Conservation (phyloP, 495 filamentous ascomycete species). For the Cercophora newfieldiana region DNA sequence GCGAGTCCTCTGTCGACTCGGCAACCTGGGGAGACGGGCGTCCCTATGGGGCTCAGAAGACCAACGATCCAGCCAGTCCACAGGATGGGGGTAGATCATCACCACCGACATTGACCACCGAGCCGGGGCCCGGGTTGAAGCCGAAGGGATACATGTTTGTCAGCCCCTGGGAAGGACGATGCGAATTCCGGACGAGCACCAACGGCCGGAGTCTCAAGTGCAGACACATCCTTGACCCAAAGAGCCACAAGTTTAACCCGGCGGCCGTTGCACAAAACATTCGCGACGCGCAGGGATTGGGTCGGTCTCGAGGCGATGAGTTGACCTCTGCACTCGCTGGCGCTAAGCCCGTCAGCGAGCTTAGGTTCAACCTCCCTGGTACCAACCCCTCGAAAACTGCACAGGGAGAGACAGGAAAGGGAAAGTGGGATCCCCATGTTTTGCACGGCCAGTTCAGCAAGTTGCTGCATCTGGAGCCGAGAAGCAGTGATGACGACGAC, state of each 20-base stretch:
- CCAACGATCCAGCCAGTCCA: background rate
- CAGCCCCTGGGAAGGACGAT: constrained; percentile 83
- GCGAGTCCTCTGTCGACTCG: constrained; percentile 40
- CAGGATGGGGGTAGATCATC: constrained; percentile 7
- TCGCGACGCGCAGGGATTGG: constrained; percentile 34
- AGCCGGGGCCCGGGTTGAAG: constrained; percentile 46
- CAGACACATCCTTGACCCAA: constrained; percentile 62
- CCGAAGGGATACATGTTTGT: constrained; percentile 63
- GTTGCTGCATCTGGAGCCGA: constrained; percentile 24
- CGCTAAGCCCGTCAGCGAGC: constrained; percentile 69
- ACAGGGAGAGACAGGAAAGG: background rate
- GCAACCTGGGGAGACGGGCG: constrained; percentile 26
- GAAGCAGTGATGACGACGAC: constrained; percentile 35
- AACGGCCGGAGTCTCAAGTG: constrained; percentile 75
- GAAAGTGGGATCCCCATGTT: constrained; percentile 21
- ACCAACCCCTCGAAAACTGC: background rate
- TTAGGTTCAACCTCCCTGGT: constrained; percentile 80
- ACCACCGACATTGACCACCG: constrained; percentile 36
- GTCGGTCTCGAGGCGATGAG: constrained; percentile 30
- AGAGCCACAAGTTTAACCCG: constrained; percentile 40
- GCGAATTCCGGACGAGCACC: constrained; percentile 76
- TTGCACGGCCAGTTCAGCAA: constrained; percentile 43
- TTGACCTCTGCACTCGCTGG: constrained; percentile 30
- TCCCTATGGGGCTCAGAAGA: background rate
- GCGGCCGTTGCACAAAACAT: constrained; percentile 40